Conservation (phyloP, 257 asterid species). For the Ajuga chamaepitys region DNA sequence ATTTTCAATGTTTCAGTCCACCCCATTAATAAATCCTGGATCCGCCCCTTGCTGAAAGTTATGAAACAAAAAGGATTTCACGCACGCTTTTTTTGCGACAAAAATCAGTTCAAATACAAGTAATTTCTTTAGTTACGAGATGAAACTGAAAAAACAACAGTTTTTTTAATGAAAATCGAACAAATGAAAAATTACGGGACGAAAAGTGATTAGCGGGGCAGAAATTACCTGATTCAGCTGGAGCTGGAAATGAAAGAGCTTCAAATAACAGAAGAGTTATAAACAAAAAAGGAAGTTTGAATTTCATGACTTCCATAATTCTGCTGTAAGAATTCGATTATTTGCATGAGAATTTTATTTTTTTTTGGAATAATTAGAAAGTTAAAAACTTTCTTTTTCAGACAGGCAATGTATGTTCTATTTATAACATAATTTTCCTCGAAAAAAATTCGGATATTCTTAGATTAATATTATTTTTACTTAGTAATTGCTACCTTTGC, state of each 20-base stretch:
- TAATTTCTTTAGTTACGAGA: no score
- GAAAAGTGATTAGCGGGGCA: no score
- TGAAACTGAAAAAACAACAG: background rate
- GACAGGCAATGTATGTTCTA: constrained; percentile 8
- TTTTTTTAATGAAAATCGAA: no score
- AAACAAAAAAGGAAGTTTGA: background rate
- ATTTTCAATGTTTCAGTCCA: no score
- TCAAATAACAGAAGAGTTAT: constrained; percentile 10
- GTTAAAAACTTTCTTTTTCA: constrained; percentile 2
- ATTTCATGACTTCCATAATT: constrained; percentile 14
- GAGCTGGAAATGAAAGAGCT: constrained; percentile 24
- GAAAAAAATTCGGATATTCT: constrained; percentile 27
- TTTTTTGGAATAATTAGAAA: background rate
- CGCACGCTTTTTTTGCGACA: no score
- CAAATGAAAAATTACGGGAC: no score
- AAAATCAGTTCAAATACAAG: background rate
- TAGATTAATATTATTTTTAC: constrained; percentile 9
- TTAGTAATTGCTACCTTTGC: constrained; percentile 21
- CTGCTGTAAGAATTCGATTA: background rate
- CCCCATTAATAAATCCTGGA: no score
- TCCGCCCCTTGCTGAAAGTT: no score
- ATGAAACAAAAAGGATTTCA: no score
- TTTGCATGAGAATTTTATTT: constrained; percentile 8
- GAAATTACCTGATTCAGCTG: constrained; percentile 35
- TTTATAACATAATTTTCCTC: constrained; percentile 24